phyloP scores from a whole-genome alignment of 257 asterid genomes.

The Nicotiana sylvestris region DNA sequence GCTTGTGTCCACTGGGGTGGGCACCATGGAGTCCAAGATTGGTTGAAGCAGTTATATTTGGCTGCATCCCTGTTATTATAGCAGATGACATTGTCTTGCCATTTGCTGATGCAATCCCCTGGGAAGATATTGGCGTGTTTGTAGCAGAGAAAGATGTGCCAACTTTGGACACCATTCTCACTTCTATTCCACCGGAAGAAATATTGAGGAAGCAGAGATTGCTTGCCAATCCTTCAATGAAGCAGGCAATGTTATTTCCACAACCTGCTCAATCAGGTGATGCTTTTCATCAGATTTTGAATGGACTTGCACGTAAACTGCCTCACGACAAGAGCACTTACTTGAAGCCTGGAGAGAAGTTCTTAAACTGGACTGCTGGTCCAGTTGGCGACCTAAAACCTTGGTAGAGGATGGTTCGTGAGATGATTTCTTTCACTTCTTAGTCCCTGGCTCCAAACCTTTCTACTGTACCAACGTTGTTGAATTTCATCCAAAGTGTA shows the following conservation, averaged over 20 bases:
- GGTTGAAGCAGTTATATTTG: constrained; percentile 88
- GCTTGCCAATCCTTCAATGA: constrained; percentile 89
- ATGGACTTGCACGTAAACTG: constrained; percentile 77
- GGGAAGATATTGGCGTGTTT: constrained; percentile 91
- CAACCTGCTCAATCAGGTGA: constrained; percentile 80
- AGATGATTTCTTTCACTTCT: not conserved
- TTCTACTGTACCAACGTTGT: not conserved
- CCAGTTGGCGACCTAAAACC: constrained; percentile 80
- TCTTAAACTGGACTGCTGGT: constrained; percentile 88
- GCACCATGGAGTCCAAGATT: constrained; percentile 99
- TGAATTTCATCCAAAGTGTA: not conserved
- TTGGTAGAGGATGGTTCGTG: constrained; percentile 35
- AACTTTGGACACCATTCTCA: constrained; percentile 66
- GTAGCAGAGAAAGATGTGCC: constrained; percentile 87
- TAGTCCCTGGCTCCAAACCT: not conserved
- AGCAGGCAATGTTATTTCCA: constrained; percentile 86
- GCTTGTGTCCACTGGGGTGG: constrained; percentile 96
- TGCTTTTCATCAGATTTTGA: constrained; percentile 88
- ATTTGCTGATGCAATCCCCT: constrained; percentile 92
- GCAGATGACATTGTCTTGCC: constrained; percentile 90
- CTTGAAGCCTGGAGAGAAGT: constrained; percentile 54
- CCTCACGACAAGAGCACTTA: constrained; percentile 51
- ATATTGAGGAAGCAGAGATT: constrained; percentile 72
- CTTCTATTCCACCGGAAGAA: constrained; percentile 63
- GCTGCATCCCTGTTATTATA: constrained; percentile 88